Evolutionary conservation across 495 filamentous ascomycete genomes (phyloP), one percentile per base, ranked within the genome.

Genomic region (Hyaloscypha hepaticicola): DNA sequence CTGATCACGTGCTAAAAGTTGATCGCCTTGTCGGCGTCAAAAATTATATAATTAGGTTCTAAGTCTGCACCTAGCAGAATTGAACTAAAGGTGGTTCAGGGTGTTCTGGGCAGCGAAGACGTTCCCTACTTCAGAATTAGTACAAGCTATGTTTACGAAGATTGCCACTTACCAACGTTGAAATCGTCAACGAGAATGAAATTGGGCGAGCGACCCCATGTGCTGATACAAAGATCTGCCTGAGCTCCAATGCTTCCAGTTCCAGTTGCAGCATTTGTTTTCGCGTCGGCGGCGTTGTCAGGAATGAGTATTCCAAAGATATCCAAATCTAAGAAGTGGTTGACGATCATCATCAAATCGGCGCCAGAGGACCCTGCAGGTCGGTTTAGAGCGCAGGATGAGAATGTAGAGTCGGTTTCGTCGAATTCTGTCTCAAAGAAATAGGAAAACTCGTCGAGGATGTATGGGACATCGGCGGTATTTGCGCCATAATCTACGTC

Each of bases 121-220:
- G 64, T 72, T 45, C 14, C 70, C 67, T 69, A 60, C 41, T 29
- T 7, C 25, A 53, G 16, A 45, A 19, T 45, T 16, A 26, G 6
- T 7, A 55, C 60, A 24, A 63, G 58, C n/a, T 55, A 19, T 12
- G 1, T 16, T 21, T 41, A 3, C 26, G 19, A 19, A 33, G 26
- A 27, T 7, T 1, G 11, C 25, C 26, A 84, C 14, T 77, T 78
- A 57, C 90, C 92, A 58, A 76, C 75, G 69, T 96, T 89, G 76
- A 94, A 96, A 73, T 90, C 96, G 73, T 98, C 94, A 5, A 97
- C 91, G 27, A 97, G 84, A 8, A 98, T 80, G 69, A 96, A 90
- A 72, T 90, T 96, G 0, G 94, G 94, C 1, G 89, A 81, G 38
- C 88, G 83, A 24, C 79, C 79, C 90, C 90, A 96, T 25, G 77